These are phyloP conservation scores for Didymosphaeria variabile DNA, from an alignment of 2,329 filamentous ascomycete genomes.

Conservation along the genomic window DNA sequence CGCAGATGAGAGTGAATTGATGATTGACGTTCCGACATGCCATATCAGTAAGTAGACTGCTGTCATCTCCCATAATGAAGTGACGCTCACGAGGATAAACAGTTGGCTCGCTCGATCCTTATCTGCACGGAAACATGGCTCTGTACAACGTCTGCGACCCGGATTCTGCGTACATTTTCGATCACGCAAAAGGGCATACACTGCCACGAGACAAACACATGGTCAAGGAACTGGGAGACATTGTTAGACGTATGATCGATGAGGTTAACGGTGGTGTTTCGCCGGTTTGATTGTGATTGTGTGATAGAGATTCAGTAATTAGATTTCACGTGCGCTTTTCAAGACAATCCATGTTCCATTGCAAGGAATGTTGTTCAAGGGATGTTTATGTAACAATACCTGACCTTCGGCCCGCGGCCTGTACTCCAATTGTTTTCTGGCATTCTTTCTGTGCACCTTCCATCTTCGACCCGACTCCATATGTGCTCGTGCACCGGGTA, in stretches of 20 bases:
- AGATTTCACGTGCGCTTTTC: slow-evolving; percentile 10
- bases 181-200: slow-evolving; percentile 72
- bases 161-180: slow-evolving; percentile 68
- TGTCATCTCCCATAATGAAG: background rate
- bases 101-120: slow-evolving; percentile 60
- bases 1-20: slow-evolving; percentile 52
- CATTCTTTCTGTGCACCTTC: background rate
- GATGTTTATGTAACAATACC: slow-evolving; percentile 9
- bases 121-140: slow-evolving; percentile 67
- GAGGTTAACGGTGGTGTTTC: slow-evolving; percentile 26
- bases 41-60: slow-evolving; percentile 44
- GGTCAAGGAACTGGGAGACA: slow-evolving; percentile 41
- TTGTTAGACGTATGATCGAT: slow-evolving; percentile 36
- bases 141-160: slow-evolving; percentile 70
- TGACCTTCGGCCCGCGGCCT: background rate
- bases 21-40: slow-evolving; percentile 53
- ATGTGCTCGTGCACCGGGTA: slow-evolving; percentile 7
- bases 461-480: background rate
- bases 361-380: slow-evolving; percentile 12
- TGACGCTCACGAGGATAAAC: background rate
- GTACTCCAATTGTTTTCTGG: background rate
- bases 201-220: slow-evolving; percentile 56
- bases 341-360: background rate
- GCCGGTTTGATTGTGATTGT: slow-evolving; percentile 8
- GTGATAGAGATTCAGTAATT: slow-evolving; percentile 3